Conservation (phyloP, 768 basidiomycete species). For the Russula dissimulans region DNA sequence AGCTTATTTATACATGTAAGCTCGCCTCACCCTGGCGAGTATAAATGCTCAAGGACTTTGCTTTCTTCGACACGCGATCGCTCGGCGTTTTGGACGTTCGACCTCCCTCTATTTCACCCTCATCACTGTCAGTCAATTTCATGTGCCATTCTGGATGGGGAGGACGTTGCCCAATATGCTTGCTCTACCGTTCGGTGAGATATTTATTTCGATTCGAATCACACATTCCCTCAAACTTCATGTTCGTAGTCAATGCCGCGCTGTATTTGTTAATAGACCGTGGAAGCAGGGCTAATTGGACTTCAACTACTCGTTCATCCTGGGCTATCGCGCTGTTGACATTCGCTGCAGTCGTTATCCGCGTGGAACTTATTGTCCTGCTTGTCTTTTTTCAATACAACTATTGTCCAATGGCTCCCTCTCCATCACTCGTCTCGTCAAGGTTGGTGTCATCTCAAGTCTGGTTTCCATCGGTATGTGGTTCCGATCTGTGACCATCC, state of each 20-base stretch:
- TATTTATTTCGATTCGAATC: neutral
- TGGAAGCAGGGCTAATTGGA: slow-evolving; percentile 32
- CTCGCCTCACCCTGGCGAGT: slow-evolving; percentile 61
- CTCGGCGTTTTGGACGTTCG: slow-evolving; percentile 50
- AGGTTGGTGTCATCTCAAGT: slow-evolving; percentile 42
- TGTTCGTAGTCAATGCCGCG: slow-evolving; percentile 46
- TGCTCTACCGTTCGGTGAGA: slow-evolving; percentile 66
- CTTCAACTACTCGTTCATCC: slow-evolving; percentile 28
- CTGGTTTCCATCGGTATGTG: slow-evolving; percentile 43
- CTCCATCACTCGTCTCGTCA: slow-evolving; percentile 36
- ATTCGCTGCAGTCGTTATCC: slow-evolving; percentile 60
- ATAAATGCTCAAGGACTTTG: slow-evolving; percentile 55
- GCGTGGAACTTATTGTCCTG: slow-evolving; percentile 69
- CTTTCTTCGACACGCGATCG: slow-evolving; percentile 53
- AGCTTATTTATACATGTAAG: slow-evolving; percentile 31
- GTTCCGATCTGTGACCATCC: neutral
- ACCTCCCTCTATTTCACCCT: slow-evolving; percentile 54
- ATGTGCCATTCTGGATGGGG: slow-evolving; percentile 88
- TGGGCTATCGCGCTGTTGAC: slow-evolving; percentile 52
- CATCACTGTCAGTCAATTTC: slow-evolving; percentile 79
- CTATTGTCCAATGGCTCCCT: slow-evolving; percentile 35
- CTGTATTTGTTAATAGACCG: slow-evolving; percentile 39
- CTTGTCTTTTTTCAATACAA: slow-evolving; percentile 55
- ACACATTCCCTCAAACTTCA: neutral
- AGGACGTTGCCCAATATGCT: slow-evolving; percentile 94